A percentile compares a stretch with the other conserved stretches of the same genome.
Conservation (phyloP, 2,329 filamentous ascomycete genomes). For the Phialocephala subalpina region DNA sequence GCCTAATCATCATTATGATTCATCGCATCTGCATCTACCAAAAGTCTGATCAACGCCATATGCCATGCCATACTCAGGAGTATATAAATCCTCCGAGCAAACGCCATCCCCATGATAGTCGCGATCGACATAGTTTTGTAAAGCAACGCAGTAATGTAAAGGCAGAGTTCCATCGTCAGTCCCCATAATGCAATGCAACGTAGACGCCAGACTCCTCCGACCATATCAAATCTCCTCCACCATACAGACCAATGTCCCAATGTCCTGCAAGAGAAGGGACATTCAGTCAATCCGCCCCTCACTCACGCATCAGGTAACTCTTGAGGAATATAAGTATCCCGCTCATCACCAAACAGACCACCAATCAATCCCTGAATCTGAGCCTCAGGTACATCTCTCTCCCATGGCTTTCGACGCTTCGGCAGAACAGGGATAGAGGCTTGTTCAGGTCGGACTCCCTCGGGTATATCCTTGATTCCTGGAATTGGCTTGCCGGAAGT, state of each 20-base stretch:
- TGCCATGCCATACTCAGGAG: neutral
- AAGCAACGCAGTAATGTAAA: neutral
- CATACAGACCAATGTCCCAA: too few relatives aligned
- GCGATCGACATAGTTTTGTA: too few relatives aligned
- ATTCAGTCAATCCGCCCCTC: neutral
- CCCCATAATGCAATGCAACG: neutral
- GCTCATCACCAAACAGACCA: slow-evolving; percentile 41
- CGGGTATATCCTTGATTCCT: slow-evolving; percentile 86
- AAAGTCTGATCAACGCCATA: neutral
- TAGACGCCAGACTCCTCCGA: neutral
- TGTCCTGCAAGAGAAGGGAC: neutral
- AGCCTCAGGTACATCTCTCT: slow-evolving; percentile 59
- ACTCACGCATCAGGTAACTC: slow-evolving; percentile 35
- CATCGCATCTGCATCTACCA: neutral
- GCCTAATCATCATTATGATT: neutral
- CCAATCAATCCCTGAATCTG: slow-evolving; percentile 44
- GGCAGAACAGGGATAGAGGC: slow-evolving; percentile 51
- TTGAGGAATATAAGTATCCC: slow-evolving; percentile 39
- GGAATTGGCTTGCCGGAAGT: slow-evolving; percentile 84
- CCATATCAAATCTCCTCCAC: neutral
- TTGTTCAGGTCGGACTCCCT: slow-evolving; percentile 77
- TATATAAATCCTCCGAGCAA: neutral
- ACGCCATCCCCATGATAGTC: neutral
- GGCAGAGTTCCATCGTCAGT: neutral
- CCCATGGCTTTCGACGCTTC: slow-evolving; percentile 77